Evolutionary conservation across 2,329 filamentous ascomycete species (phyloP).

Genomic region (Westerdykella sp.): DNA sequence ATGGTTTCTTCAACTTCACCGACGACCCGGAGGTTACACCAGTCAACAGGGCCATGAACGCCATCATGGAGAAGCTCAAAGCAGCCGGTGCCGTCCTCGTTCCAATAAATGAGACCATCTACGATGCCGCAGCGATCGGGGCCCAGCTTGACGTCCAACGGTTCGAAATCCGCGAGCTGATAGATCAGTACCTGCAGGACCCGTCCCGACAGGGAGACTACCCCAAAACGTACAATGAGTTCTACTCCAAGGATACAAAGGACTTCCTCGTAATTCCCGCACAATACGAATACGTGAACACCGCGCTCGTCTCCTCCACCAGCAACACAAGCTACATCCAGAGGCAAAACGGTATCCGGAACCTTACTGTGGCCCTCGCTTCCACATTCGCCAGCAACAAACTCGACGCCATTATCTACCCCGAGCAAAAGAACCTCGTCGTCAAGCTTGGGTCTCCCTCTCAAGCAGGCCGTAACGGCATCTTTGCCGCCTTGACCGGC

Average conservation of each 20-base stretch:
- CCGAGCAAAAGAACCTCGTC: slow-evolving; percentile 58
- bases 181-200: slow-evolving; percentile 52
- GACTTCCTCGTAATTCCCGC: slow-evolving; percentile 56
- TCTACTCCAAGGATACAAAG: slow-evolving; percentile 42
- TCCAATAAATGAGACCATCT: slow-evolving; percentile 44
- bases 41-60: slow-evolving; percentile 50
- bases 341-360: slow-evolving; percentile 46
- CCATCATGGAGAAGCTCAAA: slow-evolving; percentile 43
- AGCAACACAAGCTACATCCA: slow-evolving; percentile 45
- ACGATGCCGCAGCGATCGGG: slow-evolving; percentile 48
- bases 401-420: slow-evolving; percentile 57
- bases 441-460: slow-evolving; percentile 52
- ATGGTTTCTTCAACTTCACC: slow-evolving; percentile 55
- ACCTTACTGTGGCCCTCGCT: slow-evolving; percentile 48
- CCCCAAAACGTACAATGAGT: slow-evolving; percentile 43
- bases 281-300: slow-evolving; percentile 52
- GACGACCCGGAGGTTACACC: slow-evolving; percentile 49
- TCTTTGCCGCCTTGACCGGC: slow-evolving; percentile 50
- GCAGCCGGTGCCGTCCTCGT: slow-evolving; percentile 47
- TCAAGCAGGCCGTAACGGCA: slow-evolving; percentile 56
- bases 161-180: slow-evolving; percentile 52
- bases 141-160: slow-evolving; percentile 53
- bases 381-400: slow-evolving; percentile 45
- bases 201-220: slow-evolving; percentile 39
- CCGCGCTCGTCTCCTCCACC: slow-evolving; percentile 48